Evolutionary conservation across 306 rosid species (phyloP).

Genomic region (Cucurbita maxima): DNA sequence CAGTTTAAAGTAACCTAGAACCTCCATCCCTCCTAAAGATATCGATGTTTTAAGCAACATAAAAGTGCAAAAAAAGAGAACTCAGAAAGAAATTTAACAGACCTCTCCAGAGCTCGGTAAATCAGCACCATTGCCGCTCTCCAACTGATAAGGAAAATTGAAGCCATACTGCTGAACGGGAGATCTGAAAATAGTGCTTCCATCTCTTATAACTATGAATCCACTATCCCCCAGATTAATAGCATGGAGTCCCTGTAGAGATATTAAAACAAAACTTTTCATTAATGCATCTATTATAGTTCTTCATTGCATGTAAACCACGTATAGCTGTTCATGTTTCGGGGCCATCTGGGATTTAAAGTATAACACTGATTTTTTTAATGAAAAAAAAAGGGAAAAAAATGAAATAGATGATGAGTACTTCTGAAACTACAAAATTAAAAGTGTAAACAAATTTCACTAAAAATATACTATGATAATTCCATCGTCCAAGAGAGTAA

Average conservation of each 20-base stretch:
- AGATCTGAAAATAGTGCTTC: conserved; percentile 60
- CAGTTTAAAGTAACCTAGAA: neutral
- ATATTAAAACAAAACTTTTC: neutral
- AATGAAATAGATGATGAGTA: neutral
- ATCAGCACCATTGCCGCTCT: conserved; percentile 64
- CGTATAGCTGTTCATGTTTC: neutral
- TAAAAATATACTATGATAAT: neutral
- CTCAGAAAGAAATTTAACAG: neutral
- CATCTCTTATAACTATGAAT: conserved; percentile 77
- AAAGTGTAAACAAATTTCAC: neutral
- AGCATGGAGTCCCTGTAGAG: conserved; percentile 63
- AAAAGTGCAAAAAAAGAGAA: neutral
- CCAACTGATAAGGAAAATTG: conserved; percentile 83
- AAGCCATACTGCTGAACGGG: conserved; percentile 77
- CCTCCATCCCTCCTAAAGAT: neutral
- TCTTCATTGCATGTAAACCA: neutral
- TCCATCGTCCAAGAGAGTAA: neutral
- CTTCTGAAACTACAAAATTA: neutral
- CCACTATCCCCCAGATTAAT: conserved; percentile 94
- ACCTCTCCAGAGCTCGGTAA: conserved; percentile 92
- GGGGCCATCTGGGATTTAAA: neutral
- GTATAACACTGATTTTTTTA: neutral
- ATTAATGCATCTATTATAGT: neutral
- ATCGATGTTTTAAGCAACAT: neutral
- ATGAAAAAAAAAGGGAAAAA: neutral